Evolutionary conservation across 31 red algal species (phyloP).

Genomic region (Endocladia muricata): DNA sequence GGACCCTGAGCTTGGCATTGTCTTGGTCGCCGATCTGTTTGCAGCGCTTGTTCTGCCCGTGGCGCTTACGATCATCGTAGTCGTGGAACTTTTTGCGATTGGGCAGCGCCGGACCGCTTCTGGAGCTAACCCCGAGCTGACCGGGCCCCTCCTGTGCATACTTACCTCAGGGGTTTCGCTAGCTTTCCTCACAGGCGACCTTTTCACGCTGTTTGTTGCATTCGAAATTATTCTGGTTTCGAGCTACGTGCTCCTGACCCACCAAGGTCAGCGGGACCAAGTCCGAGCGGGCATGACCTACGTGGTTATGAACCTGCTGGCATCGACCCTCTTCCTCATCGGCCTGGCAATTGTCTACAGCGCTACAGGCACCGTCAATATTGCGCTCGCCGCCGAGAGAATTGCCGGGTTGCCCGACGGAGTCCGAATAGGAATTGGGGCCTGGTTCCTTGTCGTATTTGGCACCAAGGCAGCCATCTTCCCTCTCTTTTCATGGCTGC

Average conservation of each 20-base stretch:
- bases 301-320: neutral
- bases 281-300: neutral
- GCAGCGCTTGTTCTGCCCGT: neutral
- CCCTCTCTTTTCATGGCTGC: slow-evolving; percentile 9
- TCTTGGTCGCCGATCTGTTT: neutral
- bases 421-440: neutral
- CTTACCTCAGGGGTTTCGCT: neutral
- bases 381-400: neutral
- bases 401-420: neutral
- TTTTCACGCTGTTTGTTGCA: neutral
- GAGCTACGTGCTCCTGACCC: neutral
- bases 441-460: neutral
- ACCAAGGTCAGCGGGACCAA: neutral
- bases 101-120: no score
- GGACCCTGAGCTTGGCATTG: neutral
- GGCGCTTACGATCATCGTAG: no score
- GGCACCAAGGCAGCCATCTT: neutral
- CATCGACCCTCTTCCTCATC: neutral
- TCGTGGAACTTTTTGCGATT: no score
- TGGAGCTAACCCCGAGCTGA: no score
- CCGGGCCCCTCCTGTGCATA: neutral
- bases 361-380: neutral
- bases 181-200: neutral
- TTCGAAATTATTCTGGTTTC: neutral
- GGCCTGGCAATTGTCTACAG: neutral